These are phyloP conservation scores for Cyberlindnera suaveolens DNA, from an alignment of 805 yeast genomes.

Conservation along the genomic window DNA sequence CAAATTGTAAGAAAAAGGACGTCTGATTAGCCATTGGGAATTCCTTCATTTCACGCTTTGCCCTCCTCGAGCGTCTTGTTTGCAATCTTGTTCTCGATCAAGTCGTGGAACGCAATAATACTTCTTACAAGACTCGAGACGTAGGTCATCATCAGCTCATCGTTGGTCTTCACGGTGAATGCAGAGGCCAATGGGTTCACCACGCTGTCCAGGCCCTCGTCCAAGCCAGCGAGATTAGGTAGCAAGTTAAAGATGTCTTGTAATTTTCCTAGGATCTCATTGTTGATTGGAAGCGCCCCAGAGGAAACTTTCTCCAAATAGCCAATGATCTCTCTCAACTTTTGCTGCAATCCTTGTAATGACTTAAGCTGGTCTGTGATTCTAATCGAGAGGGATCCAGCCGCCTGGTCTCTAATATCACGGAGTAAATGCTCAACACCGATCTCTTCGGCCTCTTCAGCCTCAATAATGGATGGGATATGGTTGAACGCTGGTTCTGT, in stretches of 20 bases:
- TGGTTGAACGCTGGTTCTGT: slow-evolving; percentile 91
- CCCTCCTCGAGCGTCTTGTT: slow-evolving; percentile 47
- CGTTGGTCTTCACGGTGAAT: slow-evolving; percentile 89
- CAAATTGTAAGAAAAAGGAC: no score
- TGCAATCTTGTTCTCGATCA: slow-evolving; percentile 91
- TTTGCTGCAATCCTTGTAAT: slow-evolving; percentile 75
- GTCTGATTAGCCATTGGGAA: no score
- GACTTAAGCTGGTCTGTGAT: slow-evolving; percentile 88
- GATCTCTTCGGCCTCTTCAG: slow-evolving; percentile 98
- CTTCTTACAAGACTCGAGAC: slow-evolving; percentile 87
- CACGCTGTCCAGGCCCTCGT: slow-evolving; percentile 27
- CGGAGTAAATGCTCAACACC: slow-evolving; percentile 96
- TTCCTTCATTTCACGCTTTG: slow-evolving; percentile 2
- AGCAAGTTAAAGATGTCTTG: slow-evolving; percentile 92
- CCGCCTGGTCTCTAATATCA: slow-evolving; percentile 94
- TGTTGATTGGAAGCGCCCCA: slow-evolving; percentile 79
- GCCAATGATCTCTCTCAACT: slow-evolving; percentile 67
- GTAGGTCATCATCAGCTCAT: slow-evolving; percentile 91
- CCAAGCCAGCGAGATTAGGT: slow-evolving; percentile 59
- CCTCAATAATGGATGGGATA: slow-evolving; percentile 86
- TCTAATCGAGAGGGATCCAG: slow-evolving; percentile 82
- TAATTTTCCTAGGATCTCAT: slow-evolving; percentile 81
- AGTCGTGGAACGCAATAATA: slow-evolving; percentile 92
- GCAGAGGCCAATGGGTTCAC: slow-evolving; percentile 63
- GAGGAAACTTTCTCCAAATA: slow-evolving; percentile 71